Conservation (phyloP, 306 rosid genomes). For the Bauhinia variegata region DNA sequence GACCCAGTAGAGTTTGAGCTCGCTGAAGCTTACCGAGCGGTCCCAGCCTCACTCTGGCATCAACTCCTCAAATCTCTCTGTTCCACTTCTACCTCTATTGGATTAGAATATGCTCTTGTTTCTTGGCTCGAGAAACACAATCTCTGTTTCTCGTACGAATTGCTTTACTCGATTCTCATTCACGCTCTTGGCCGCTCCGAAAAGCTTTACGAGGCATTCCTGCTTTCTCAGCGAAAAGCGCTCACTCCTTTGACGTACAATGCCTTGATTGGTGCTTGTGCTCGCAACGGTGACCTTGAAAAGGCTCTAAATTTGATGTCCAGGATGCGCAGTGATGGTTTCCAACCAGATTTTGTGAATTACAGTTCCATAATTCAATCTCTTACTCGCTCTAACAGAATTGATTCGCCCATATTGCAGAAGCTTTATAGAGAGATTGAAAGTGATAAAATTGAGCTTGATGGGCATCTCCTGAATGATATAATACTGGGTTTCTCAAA, state of each 20-base stretch:
- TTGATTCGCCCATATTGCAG: slow-evolving; percentile 69
- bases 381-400: slow-evolving; percentile 70
- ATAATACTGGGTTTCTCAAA: slow-evolving; percentile 73
- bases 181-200: slow-evolving; percentile 92
- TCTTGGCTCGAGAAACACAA: slow-evolving; percentile 90
- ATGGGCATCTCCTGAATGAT: slow-evolving; percentile 74
- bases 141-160: slow-evolving; percentile 86
- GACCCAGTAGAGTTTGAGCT: slow-evolving; percentile 62
- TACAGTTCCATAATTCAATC: slow-evolving; percentile 84
- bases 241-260: slow-evolving; percentile 84
- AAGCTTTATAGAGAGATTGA: slow-evolving; percentile 77
- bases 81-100: slow-evolving; percentile 59
- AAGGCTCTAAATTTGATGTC: slow-evolving; percentile 82
- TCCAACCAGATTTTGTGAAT: slow-evolving; percentile 73
- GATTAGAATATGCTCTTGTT: slow-evolving; percentile 76
- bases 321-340: slow-evolving; percentile 85
- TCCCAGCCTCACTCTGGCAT: slow-evolving; percentile 89
- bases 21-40: slow-evolving; percentile 86
- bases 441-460: slow-evolving; percentile 74
- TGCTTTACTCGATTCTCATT: slow-evolving; percentile 85
- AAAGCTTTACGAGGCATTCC: slow-evolving; percentile 86
- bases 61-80: slow-evolving; percentile 83
- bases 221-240: slow-evolving; percentile 74
- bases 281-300: slow-evolving; percentile 81
- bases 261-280: slow-evolving; percentile 86